Percentiles rank a stretch among this genome's conserved stretches.
Conservation (phyloP, 108 stramenopile genomes). For the Conticribra guillardii region DNA sequence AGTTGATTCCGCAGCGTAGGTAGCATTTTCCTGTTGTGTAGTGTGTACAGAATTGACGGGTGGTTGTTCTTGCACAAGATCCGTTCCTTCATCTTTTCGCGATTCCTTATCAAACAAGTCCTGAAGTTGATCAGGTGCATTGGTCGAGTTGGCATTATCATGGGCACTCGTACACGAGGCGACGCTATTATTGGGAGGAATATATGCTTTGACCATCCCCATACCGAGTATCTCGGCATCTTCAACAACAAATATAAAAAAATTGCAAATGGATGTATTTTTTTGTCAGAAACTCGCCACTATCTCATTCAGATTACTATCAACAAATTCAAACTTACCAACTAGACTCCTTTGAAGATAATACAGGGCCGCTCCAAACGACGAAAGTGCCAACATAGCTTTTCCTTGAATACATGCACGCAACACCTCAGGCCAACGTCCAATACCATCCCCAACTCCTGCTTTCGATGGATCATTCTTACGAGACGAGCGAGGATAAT, state of each 20-base stretch:
- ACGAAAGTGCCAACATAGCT: conserved; percentile 76
- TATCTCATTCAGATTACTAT: too few relatives aligned
- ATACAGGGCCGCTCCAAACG: conserved; percentile 89
- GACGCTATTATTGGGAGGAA: conserved; percentile 34
- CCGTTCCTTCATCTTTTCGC: conserved; percentile 30
- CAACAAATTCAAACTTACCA: conserved; percentile 32
- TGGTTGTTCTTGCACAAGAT: conserved; percentile 24
- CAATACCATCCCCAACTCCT: conserved; percentile 25
- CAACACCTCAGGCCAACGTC: conserved; percentile 88
- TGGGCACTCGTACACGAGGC: not conserved
- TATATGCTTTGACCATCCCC: conserved; percentile 75
- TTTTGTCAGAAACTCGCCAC: too few relatives aligned
- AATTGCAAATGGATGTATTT: too few relatives aligned
- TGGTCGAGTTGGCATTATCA: not conserved
- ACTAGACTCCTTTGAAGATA: conserved; percentile 92
- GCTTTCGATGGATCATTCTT: conserved; percentile 23
- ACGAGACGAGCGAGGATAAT: conserved; percentile 80
- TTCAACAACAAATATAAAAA: not conserved
- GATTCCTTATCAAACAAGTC: conserved; percentile 37
- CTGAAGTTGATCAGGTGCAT: conserved; percentile 23
- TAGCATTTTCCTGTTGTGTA: conserved; percentile 6
- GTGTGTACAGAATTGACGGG: conserved; percentile 8
- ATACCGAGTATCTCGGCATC: conserved; percentile 91
- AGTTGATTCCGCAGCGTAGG: conserved; percentile 38
- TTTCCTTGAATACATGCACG: conserved; percentile 79